Evolutionary conservation across 1,139 yeast genomes (phyloP).

Genomic region (Zygosaccharomyces sapae): DNA sequence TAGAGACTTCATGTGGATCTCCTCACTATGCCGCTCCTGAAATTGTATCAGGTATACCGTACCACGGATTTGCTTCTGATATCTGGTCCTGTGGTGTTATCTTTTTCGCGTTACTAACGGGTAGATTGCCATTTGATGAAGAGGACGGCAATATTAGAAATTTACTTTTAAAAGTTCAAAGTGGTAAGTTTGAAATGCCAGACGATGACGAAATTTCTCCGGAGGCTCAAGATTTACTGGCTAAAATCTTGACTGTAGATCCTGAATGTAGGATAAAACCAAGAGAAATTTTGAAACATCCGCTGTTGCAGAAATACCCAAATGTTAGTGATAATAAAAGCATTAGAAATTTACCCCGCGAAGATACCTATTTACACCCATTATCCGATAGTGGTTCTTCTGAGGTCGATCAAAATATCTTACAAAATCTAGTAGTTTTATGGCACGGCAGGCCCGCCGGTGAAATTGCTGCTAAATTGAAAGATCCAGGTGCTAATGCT

Average conservation of each 20-base stretch:
- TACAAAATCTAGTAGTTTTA: constrained; percentile 63
- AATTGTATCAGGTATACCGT: constrained; percentile 87
- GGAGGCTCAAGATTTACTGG: constrained; percentile 69
- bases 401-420: constrained; percentile 57
- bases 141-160: constrained; percentile 74
- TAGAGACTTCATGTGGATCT: constrained; percentile 96
- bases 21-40: constrained; percentile 99
- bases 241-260: constrained; percentile 71
- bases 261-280: constrained; percentile 75
- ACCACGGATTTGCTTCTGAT: constrained; percentile 96
- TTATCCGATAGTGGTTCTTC: constrained; percentile 40
- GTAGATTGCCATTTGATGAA: constrained; percentile 95
- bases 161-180: constrained; percentile 81
- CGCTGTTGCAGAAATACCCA: constrained; percentile 60
- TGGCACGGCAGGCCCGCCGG: constrained; percentile 67
- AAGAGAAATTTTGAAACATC: constrained; percentile 70
- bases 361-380: constrained; percentile 55
- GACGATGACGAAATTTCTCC: constrained; percentile 57
- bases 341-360: constrained; percentile 57
- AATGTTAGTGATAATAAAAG: constrained; percentile 39
- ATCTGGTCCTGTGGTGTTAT: constrained; percentile 99
- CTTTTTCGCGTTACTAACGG: constrained; percentile 85
- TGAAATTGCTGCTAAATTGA: constrained; percentile 53
- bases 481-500: constrained; percentile 56
- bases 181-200: constrained; percentile 84